Evolutionary conservation across 331 rosid genomes (phyloP), one percentile per base, ranked within the genome.

Genomic region (Quercus tomentella): DNA sequence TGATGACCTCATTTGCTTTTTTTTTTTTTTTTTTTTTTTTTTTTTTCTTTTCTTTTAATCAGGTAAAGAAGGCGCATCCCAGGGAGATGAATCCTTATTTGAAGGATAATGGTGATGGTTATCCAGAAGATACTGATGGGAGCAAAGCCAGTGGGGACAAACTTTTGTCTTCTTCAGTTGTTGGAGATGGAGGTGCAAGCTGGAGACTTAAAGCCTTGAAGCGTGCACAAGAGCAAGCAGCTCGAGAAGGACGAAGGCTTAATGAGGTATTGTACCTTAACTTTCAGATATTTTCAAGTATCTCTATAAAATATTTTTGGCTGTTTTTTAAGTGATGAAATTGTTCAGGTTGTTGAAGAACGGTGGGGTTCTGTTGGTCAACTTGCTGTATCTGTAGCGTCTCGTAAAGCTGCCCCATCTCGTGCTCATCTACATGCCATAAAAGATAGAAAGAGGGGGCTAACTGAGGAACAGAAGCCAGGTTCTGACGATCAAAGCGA

Each of bases 181-280:
- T 95, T 83, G 98, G 99, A 73, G 99, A 93, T 81, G 99, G 98
- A 71, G 99, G 98, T 26, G 97, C 97, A 52, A 95, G 97, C 83
- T 95, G 99, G 99, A 92, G 96, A 82, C 92, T 91, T 67, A 95
- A 95, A 90, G 99, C 99, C 18, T 79, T 91, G 89, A 95, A 92
- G 80, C 97, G 99, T 56, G 97, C 98, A 28, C 87, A 90, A 86
- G 97, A 95, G 83, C 97, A 93, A 86, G 97, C 97, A 69, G 86
- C 90, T 74, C 89, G 97, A 76, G 97, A 93, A 72, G 98, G 98
- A 33, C 83, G 87, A 25, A 81, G 73, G 79, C 79, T 89, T 67
- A 79, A 87, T 0, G 89, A 93, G 93, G 99, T 86, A 82, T 74
- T 63, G 51, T 82, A 35, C 25, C 55, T 61, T 81, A 55, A 31